Evolutionary conservation across 2,329 filamentous ascomycete species (phyloP), one percentile per base, ranked within the genome.

Genomic region (Pseudonectria buxi): DNA sequence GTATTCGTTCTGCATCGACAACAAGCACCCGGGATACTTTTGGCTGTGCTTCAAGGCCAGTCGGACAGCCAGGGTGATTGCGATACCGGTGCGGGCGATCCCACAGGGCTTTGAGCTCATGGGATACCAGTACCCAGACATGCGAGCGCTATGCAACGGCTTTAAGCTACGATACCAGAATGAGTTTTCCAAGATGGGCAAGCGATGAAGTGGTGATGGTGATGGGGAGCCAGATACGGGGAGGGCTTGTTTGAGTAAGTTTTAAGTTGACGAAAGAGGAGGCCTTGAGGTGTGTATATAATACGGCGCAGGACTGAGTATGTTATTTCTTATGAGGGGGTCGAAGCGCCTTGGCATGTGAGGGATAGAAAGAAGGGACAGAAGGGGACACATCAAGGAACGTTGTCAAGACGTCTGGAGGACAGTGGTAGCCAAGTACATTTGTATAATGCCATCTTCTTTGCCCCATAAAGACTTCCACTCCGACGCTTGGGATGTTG

Each of bases 11-110:
- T 96, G 90, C 71, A 81, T 95, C 57, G 88, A 96, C 58, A 74
- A 83, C 24, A 89, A 89, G 62, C 83, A 90, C 57, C 86, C 92
- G 0, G 92, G 92, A 24, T 95, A 95, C 68, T 98, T 98, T 65
- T 83, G 80, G 67, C 76, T 98, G 27, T 94, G 88, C 68, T 98
- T 95, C 78, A 96, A 96, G 68, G 86, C 88, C 15, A 90, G 86
- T 42, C 75, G 81, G 50, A 71, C 74, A 32, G 83, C 86, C 3
- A 73, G 71, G 29, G 77, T 90, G 35, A 80, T 84, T 44, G 80
- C 78, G 30, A 89, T 90, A 81, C 78, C 80, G 5, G 86, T 98
- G 45, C 89, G 92, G 51, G 81, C 95, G 26, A 84, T 96, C 13
- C 92, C 92, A 3, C 85, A 94, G 53, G 92, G 86, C 5, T 98